Base-by-base conservation (phyloP, 2,329 filamentous ascomycete species). In the Penicillium hordei region DNA sequence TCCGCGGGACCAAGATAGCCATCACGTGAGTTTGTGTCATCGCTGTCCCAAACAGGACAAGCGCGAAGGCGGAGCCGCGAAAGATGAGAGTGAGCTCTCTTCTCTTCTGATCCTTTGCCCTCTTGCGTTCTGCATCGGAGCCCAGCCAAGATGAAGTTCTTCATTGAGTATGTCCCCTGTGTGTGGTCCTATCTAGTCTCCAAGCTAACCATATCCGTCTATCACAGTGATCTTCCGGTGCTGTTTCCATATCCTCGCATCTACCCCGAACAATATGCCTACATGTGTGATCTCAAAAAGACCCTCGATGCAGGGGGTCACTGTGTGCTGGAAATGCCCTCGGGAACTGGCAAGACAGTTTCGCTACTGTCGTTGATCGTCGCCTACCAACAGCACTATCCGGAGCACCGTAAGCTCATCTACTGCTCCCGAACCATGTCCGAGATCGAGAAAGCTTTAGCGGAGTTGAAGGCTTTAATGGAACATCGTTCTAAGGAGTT, bases 371-470 rank as follows among this genome's bases (percentile, higher is more conserved):
- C 94, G 0, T 84, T 99, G 66, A 99, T 99, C 70, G 87, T 99
- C 57, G 93, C 94, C 42, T 99, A 99, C 70, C 95, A 99, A 76
- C 90, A 94, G 73, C 88, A 93, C 72, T 93, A 93, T 69, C 91
- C 93, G 3, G 91, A 96, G 72, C 91, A 94, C 68, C 84, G 95
- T 55, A 99, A 99, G 77, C 86, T 99, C 51, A 97, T 99, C 55
- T 99, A 99, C 77, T 99, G 94, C 81, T 99, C 94, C 62, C 92
- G 94, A 79, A 99, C 94, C 56, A 99, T 99, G 93, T 99, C 94
- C 38, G 94, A 99, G 79, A 99, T 99, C 70, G 94, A 99, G 74
- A 99, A 99, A 78, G 94, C 95, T 0, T 78, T 99, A 52, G 90
- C 91, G 10, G 94, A 99, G 76, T 75, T 99, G 67, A 92, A 94